phyloP scores from a whole-genome alignment of 2,329 filamentous ascomycete species.

The Mycocentrospora acerina region DNA sequence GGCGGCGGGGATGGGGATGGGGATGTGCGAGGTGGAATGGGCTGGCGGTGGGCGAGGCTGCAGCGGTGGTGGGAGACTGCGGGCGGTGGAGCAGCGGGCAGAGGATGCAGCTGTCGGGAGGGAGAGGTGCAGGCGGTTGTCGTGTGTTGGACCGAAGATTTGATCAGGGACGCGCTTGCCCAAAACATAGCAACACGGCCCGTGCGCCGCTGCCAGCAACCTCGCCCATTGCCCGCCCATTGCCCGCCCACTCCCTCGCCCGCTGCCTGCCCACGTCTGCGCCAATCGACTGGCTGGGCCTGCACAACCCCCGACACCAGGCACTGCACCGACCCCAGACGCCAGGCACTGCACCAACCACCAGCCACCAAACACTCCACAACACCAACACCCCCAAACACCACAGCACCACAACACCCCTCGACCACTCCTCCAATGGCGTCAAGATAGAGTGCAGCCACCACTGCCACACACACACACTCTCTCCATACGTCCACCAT shows the following conservation, averaged over 20 bases:
- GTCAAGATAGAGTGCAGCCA: too few relatives aligned
- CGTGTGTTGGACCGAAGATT: background rate
- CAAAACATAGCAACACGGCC: background rate
- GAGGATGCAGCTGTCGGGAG: slow-evolving; percentile 17
- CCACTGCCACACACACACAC: too few relatives aligned
- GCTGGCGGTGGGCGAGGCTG: slow-evolving; percentile 20
- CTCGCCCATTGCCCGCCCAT: background rate
- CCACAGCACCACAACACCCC: too few relatives aligned
- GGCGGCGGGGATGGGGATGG: slow-evolving; percentile 39
- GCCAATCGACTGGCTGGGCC: too few relatives aligned
- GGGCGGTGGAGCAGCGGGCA: slow-evolving; percentile 21
- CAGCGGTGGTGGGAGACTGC: slow-evolving; percentile 12
- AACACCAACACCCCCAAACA: too few relatives aligned
- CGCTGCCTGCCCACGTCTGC: background rate
- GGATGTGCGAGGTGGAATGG: slow-evolving; percentile 35
- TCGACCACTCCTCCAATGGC: too few relatives aligned
- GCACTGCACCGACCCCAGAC: too few relatives aligned
- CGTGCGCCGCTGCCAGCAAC: background rate
- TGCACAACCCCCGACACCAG: too few relatives aligned
- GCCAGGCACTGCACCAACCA: too few relatives aligned
- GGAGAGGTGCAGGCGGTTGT: slow-evolving; percentile 21
- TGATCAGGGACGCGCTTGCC: too few relatives aligned
- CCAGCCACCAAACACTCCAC: too few relatives aligned
- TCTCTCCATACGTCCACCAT: too few relatives aligned
- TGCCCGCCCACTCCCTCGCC: background rate